Conservation (phyloP, 2,329 filamentous ascomycete genomes). For the Ceratocystis destructans region DNA sequence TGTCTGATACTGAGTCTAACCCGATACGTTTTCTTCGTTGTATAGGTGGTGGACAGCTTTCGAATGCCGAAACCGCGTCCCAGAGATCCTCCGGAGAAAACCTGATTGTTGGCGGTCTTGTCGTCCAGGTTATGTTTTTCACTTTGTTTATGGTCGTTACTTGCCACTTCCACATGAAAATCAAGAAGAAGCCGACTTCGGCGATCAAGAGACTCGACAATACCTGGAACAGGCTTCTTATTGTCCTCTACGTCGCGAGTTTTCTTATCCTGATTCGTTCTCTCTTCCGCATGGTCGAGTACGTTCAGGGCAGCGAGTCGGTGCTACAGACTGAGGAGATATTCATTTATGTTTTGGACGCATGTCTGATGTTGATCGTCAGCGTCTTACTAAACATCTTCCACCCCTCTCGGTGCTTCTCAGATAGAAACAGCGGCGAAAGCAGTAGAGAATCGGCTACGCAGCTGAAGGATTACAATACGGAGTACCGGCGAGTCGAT, state of each 20-base stretch:
- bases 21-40: slow-evolving; percentile 33
- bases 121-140: slow-evolving; percentile 42
- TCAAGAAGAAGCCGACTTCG: slow-evolving; percentile 20
- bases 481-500: neutral
- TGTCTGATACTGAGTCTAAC: slow-evolving; percentile 18
- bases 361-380: slow-evolving; percentile 27
- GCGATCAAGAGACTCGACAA: slow-evolving; percentile 20
- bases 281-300: slow-evolving; percentile 37
- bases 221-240: slow-evolving; percentile 25
- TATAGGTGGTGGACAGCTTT: slow-evolving; percentile 35
- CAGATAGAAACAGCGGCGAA: neutral
- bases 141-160: slow-evolving; percentile 37
- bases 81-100: slow-evolving; percentile 28
- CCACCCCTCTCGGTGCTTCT: neutral
- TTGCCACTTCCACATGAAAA: slow-evolving; percentile 30
- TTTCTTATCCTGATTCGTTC: slow-evolving; percentile 34
- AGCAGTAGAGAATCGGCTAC: neutral
- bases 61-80: neutral
- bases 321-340: slow-evolving; percentile 31
- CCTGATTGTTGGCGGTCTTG: slow-evolving; percentile 38
- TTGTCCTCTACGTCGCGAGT: slow-evolving; percentile 26
- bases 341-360: slow-evolving; percentile 34
- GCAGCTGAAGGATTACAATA: neutral
- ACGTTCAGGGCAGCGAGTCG: slow-evolving; percentile 30
- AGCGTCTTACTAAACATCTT: neutral